Percentiles rank a stretch among this genome's conserved stretches.
Conservation (phyloP, 2,329 filamentous ascomycete species). For the Zymoseptoria brevis region DNA sequence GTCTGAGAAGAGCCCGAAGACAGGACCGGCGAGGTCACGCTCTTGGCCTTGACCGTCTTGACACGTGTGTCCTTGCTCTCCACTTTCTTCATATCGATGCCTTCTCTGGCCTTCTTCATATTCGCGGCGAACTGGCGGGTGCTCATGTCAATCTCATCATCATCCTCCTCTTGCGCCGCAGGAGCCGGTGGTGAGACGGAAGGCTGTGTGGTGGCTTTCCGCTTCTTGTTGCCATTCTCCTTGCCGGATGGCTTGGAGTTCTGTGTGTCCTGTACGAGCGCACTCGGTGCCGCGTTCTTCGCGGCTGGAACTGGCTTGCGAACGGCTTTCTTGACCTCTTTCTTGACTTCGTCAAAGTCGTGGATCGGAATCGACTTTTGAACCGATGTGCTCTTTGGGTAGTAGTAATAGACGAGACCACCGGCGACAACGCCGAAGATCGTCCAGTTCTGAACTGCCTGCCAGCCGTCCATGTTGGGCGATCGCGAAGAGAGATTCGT, state of each 20-base stretch:
- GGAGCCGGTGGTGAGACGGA: slow-evolving; percentile 14
- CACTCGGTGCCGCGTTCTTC: not conserved
- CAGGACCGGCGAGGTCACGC: slow-evolving; percentile 29
- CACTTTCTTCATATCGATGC: slow-evolving; percentile 58
- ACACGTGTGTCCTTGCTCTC: slow-evolving; percentile 39
- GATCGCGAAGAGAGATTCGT: not conserved
- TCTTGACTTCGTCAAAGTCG: slow-evolving; percentile 14
- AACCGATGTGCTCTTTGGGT: not conserved
- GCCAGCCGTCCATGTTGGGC: slow-evolving; percentile 4
- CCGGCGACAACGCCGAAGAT: slow-evolving; percentile 1
- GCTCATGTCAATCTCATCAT: slow-evolving; percentile 55
- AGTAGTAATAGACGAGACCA: slow-evolving; percentile 8
- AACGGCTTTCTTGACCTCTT: slow-evolving; percentile 9
- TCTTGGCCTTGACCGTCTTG: slow-evolving; percentile 44
- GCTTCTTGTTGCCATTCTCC: slow-evolving; percentile 24
- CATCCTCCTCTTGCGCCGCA: slow-evolving; percentile 28
- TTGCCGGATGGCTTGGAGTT: slow-evolving; percentile 1
- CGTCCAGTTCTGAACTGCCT: slow-evolving; percentile 7
- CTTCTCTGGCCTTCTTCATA: slow-evolving; percentile 62
- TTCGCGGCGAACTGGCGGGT: slow-evolving; percentile 71
- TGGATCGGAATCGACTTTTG: not conserved
- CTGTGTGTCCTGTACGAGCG: not conserved
- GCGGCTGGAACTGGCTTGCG: slow-evolving; percentile 2
- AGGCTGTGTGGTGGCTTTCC: slow-evolving; percentile 24
- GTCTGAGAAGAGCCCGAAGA: slow-evolving; percentile 60